These are phyloP conservation scores for Podospora pseudopauciseta DNA, from an alignment of 495 filamentous ascomycete species.

Conservation along the genomic window DNA sequence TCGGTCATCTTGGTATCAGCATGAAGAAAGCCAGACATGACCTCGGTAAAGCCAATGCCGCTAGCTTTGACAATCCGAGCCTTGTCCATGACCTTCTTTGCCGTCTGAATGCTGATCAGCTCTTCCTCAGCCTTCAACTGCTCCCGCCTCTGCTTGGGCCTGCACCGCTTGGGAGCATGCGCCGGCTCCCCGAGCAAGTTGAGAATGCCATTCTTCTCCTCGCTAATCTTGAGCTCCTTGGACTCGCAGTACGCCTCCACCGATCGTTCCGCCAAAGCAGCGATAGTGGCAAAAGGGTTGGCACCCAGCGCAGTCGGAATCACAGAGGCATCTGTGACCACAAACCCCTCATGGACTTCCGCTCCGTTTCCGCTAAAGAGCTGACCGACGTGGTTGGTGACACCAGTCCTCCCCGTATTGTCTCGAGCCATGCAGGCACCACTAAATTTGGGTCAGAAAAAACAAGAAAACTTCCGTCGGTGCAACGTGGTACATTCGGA, in stretches of 20 bases:
- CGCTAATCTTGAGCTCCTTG: slow-evolving; percentile 45
- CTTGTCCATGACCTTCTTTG: slow-evolving; percentile 38
- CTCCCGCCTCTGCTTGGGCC: slow-evolving; percentile 16
- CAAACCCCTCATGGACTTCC: slow-evolving; percentile 53
- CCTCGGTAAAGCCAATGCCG: slow-evolving; percentile 58
- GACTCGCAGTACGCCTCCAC: slow-evolving; percentile 48
- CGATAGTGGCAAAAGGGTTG: slow-evolving; percentile 69
- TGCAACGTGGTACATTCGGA: slow-evolving; percentile 9
- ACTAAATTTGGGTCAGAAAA: slow-evolving; percentile 26
- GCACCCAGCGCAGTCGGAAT: slow-evolving; percentile 63
- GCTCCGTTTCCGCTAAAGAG: slow-evolving; percentile 52
- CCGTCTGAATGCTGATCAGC: slow-evolving; percentile 33
- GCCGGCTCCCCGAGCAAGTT: slow-evolving; percentile 45
- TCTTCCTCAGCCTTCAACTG: slow-evolving; percentile 26
- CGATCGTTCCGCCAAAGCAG: slow-evolving; percentile 62
- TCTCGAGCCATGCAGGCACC: slow-evolving; percentile 61
- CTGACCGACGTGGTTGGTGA: slow-evolving; percentile 59
- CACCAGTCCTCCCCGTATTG: slow-evolving; percentile 56
- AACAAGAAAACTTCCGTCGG: slow-evolving; percentile 4
- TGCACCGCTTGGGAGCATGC: slow-evolving; percentile 20
- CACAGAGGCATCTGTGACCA: slow-evolving; percentile 60
- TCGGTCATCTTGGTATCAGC: slow-evolving; percentile 45
- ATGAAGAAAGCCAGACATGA: slow-evolving; percentile 62
- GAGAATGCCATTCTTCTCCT: slow-evolving; percentile 50
- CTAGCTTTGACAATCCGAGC: slow-evolving; percentile 43